phyloP scores from a whole-genome alignment of 495 filamentous ascomycete genomes.

The Hypoxylon crocopeplum region DNA sequence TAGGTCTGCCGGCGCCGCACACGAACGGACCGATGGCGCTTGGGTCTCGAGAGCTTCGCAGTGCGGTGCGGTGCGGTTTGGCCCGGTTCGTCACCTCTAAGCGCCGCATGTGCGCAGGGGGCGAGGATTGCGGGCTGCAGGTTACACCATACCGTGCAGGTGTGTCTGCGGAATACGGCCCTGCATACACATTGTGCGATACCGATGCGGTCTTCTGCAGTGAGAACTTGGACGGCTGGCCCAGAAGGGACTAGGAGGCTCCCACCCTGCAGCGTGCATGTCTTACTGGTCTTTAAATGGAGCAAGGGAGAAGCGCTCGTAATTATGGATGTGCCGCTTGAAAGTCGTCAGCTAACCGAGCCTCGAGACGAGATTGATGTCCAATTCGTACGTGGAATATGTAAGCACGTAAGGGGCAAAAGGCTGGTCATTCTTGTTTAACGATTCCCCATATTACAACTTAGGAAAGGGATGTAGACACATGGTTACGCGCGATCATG shows the following conservation, averaged over 20 bases:
- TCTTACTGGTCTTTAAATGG: too few relatives aligned
- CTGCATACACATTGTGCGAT: neutral
- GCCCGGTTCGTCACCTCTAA: slow-evolving; percentile 28
- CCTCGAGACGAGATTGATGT: too few relatives aligned
- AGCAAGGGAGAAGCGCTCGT: too few relatives aligned
- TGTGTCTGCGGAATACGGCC: neutral
- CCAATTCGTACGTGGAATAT: too few relatives aligned
- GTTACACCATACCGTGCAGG: slow-evolving; percentile 5
- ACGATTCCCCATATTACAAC: too few relatives aligned
- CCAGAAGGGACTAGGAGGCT: slow-evolving; percentile 1
- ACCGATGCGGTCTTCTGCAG: slow-evolving; percentile 13
- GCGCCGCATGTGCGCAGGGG: slow-evolving; percentile 27
- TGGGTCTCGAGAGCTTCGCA: too few relatives aligned
- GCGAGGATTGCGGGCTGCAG: slow-evolving; percentile 11
- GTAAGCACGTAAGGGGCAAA: too few relatives aligned
- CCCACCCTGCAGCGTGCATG: slow-evolving; percentile 6
- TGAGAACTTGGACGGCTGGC: slow-evolving; percentile 7
- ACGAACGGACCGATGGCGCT: slow-evolving; percentile 13
- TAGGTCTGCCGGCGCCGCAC: slow-evolving; percentile 12
- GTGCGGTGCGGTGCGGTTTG: too few relatives aligned
- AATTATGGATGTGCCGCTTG: too few relatives aligned
- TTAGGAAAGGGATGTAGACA: slow-evolving; percentile 1
- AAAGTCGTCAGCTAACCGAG: too few relatives aligned
- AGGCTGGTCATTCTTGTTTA: too few relatives aligned
- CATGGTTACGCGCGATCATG: slow-evolving; percentile 4